Evolutionary conservation across 331 rosid species (phyloP).

Genomic region (Acacia pycnantha): DNA sequence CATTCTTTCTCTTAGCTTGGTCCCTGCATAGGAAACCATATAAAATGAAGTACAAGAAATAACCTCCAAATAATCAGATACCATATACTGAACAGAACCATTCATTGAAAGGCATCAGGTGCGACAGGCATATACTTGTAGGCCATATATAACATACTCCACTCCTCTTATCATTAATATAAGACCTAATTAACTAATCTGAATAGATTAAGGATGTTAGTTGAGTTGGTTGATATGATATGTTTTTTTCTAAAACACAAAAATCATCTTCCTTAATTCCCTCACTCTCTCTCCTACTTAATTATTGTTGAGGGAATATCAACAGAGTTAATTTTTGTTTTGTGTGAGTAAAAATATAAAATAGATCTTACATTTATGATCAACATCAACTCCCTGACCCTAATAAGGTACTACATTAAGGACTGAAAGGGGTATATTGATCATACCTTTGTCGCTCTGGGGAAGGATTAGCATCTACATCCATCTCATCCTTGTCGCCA

Average conservation of each 20-base stretch:
- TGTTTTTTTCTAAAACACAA: no score
- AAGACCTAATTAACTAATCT: no score
- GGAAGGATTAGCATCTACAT: conserved; percentile 38
- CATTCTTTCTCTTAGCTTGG: conserved; percentile 44
- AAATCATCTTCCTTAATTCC: no score
- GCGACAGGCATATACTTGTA: not conserved
- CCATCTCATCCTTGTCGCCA: conserved; percentile 60
- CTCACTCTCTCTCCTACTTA: not conserved
- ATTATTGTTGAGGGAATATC: no score
- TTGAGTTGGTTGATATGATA: no score
- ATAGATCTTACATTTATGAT: no score
- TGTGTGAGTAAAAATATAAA: no score
- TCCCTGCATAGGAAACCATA: conserved; percentile 39
- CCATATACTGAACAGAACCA: not conserved
- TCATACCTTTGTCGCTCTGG: conserved; percentile 42
- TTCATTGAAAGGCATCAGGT: not conserved
- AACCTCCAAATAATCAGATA: not conserved
- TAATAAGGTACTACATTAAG: no score
- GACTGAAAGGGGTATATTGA: not conserved
- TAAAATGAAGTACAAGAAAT: not conserved
- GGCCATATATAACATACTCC: not conserved
- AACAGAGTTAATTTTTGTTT: no score
- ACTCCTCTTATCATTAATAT: no score
- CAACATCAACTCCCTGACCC: no score
- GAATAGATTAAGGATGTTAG: no score